These are phyloP conservation scores for Dryadomyces quercivorus DNA, from an alignment of 2,329 filamentous ascomycete species.

Conservation along the genomic window DNA sequence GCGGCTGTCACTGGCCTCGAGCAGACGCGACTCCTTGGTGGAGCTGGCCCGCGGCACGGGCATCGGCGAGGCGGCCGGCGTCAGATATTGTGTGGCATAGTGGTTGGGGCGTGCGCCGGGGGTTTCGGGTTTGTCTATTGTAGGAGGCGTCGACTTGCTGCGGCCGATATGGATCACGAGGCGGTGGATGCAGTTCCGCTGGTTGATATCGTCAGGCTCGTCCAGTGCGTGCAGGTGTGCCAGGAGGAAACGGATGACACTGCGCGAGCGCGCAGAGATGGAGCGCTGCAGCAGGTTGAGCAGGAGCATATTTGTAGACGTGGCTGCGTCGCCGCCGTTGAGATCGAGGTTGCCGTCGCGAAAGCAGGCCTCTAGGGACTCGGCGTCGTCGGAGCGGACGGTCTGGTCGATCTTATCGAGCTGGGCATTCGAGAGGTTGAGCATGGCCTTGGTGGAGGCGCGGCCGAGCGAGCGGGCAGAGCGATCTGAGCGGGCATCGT, in stretches of 20 bases:
- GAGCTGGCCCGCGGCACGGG: conserved; percentile 49
- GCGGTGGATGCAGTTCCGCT: conserved; percentile 84
- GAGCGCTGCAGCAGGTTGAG: conserved; percentile 68
- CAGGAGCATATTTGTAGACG: conserved; percentile 50
- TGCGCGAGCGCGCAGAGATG: conserved; percentile 56
- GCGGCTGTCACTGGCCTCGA: conserved; percentile 60
- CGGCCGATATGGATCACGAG: conserved; percentile 86
- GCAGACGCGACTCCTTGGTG: conserved; percentile 53
- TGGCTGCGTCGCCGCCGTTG: neutral
- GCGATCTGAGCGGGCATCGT: conserved; percentile 63
- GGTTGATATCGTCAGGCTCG: conserved; percentile 85
- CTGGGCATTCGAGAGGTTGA: conserved; percentile 56
- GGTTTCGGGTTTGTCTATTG: conserved; percentile 36
- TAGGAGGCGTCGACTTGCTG: conserved; percentile 36
- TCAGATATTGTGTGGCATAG: conserved; percentile 61
- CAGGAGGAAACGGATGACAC: conserved; percentile 61
- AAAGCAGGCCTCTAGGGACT: conserved; percentile 42
- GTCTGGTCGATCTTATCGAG: conserved; percentile 63
- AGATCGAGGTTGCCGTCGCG: conserved; percentile 38
- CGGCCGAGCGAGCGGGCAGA: conserved; percentile 68
- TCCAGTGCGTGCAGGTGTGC: conserved; percentile 58
- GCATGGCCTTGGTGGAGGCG: conserved; percentile 60
- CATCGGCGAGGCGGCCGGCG: conserved; percentile 60
- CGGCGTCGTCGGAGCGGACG: conserved; percentile 55
- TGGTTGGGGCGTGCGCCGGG: conserved; percentile 30